Percentiles rank a stretch among this genome's conserved stretches.
phyloP scores from a whole-genome alignment of 768 basidiomycete genomes.

The Suillus subluteus region DNA sequence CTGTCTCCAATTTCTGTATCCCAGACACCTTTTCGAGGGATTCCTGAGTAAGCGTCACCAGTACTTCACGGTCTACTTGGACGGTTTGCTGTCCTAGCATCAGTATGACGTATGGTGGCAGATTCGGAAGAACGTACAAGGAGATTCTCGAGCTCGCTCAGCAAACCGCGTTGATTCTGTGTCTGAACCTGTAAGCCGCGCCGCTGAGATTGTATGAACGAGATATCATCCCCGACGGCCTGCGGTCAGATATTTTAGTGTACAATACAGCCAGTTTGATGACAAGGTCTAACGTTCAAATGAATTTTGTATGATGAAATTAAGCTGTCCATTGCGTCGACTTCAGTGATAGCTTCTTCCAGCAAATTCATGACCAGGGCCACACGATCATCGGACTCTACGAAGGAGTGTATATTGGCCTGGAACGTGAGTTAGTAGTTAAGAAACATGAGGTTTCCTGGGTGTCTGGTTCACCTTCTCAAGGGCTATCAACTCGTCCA shows the following conservation, averaged over 20 bases:
- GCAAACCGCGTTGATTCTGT: constrained; percentile 87
- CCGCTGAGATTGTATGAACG: constrained; percentile 94
- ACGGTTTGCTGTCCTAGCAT: constrained; percentile 75
- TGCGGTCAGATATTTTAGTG: constrained; percentile 37
- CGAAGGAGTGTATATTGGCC: constrained; percentile 97
- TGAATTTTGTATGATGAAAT: constrained; percentile 96
- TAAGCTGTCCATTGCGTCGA: constrained; percentile 88
- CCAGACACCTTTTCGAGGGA: constrained; percentile 81
- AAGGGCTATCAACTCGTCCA: constrained; percentile 89
- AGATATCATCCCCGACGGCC: constrained; percentile 95
- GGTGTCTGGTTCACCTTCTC: constrained; percentile 69
- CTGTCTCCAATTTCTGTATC: constrained; percentile 78
- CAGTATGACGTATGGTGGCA: neutral
- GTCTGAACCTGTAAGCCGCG: constrained; percentile 97
- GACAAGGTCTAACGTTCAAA: constrained; percentile 68
- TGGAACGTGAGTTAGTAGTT: constrained; percentile 33
- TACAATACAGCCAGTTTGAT: constrained; percentile 1
- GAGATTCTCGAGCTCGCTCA: constrained; percentile 86
- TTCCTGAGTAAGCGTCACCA: constrained; percentile 83
- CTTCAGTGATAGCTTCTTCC: constrained; percentile 85
- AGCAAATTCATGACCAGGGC: constrained; percentile 82
- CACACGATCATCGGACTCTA: constrained; percentile 94
- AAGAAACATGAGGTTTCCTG: neutral
- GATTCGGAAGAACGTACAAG: constrained; percentile 52
- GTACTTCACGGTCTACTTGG: constrained; percentile 80